phyloP scores from a whole-genome alignment of 345 rosid genomes.

The Nasturtium officinale region DNA sequence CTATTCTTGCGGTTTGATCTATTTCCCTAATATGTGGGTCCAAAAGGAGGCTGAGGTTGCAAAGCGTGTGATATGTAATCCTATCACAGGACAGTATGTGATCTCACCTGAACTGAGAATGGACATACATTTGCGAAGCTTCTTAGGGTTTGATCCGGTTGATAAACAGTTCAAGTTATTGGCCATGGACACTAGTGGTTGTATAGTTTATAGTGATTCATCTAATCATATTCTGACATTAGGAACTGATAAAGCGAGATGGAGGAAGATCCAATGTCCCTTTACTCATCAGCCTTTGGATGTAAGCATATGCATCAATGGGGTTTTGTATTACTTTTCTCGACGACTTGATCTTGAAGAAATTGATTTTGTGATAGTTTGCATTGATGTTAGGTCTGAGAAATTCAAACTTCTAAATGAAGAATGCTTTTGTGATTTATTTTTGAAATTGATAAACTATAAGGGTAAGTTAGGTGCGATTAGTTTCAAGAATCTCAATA shows the following conservation, averaged over 20 bases:
- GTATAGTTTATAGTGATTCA: not conserved
- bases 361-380: not conserved
- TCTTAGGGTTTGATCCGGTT: slow-evolving; percentile 5
- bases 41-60: no score
- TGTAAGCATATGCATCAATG: not conserved
- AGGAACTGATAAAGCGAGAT: not conserved
- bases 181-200: not conserved
- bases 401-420: not conserved
- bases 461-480: not conserved
- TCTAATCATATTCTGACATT: not conserved
- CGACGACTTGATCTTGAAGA: rapidly evolving
- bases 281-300: not conserved
- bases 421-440: not conserved
- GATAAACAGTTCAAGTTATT: not conserved
- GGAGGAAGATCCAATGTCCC: not conserved
- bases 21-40: not conserved
- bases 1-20: not conserved
- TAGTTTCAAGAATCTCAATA: not conserved
- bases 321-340: not conserved
- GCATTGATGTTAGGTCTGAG: not conserved
- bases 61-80: not conserved
- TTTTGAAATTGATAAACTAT: not conserved
- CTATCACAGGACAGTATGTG: not conserved
- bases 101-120: not conserved
- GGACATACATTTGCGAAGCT: rapidly evolving